phyloP scores from a whole-genome alignment of 768 basidiomycete species.

The Leccinum barrowsii region DNA sequence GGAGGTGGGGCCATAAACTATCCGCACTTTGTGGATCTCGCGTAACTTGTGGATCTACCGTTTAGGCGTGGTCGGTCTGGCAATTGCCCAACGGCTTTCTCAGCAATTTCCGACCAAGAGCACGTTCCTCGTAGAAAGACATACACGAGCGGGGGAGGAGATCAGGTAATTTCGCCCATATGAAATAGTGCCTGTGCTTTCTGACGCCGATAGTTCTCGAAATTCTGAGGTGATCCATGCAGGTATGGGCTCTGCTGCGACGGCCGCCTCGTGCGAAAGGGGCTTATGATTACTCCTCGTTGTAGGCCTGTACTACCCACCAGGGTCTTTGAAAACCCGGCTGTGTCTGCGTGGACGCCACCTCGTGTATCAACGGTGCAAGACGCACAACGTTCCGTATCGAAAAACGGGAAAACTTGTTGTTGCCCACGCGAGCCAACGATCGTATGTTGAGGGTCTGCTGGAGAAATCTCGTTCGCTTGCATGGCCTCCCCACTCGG shows the following conservation, averaged over 20 bases:
- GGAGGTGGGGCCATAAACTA: slow-evolving; percentile 52
- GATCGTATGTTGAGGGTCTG: slow-evolving; percentile 65
- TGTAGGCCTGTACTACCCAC: slow-evolving; percentile 80
- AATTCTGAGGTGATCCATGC: slow-evolving; percentile 96
- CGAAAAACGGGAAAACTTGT: slow-evolving; percentile 86
- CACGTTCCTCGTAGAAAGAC: slow-evolving; percentile 80
- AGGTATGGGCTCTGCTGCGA: slow-evolving; percentile 38
- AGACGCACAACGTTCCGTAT: slow-evolving; percentile 56
- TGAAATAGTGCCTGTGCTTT: not conserved
- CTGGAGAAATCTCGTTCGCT: slow-evolving; percentile 58
- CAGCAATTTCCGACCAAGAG: slow-evolving; percentile 61
- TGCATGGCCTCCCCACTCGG: slow-evolving; percentile 45
- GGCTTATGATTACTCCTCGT: not conserved
- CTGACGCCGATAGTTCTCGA: slow-evolving; percentile 55
- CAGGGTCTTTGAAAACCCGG: slow-evolving; percentile 76
- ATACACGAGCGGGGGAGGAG: slow-evolving; percentile 74
- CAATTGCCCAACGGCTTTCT: slow-evolving; percentile 74
- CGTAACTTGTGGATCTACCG: not conserved
- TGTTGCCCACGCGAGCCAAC: slow-evolving; percentile 69
- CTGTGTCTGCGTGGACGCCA: slow-evolving; percentile 85
- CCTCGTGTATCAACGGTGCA: slow-evolving; percentile 77
- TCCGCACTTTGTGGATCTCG: not conserved
- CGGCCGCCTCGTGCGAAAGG: not conserved
- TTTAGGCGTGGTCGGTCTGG: slow-evolving; percentile 81
- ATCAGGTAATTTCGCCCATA: slow-evolving; percentile 52